Conservation (phyloP, 176 grass and related monocot species). For the Rhipidocladum racemiflorum region DNA sequence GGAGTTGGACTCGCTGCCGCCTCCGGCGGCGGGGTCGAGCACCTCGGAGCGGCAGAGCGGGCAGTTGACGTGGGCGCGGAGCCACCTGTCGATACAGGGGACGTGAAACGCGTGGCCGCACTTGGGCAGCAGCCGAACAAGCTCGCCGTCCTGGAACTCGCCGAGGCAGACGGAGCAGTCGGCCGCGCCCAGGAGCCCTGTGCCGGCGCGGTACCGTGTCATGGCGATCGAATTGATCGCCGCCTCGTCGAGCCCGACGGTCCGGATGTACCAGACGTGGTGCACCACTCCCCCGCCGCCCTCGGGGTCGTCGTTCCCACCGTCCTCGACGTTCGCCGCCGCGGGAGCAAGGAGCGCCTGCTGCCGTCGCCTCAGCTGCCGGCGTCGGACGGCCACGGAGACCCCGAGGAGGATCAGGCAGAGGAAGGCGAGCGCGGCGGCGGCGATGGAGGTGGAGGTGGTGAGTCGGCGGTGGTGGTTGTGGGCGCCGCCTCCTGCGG, state of each 20-base stretch:
- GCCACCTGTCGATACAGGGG: slow-evolving; percentile 83
- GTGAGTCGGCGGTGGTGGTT: background rate
- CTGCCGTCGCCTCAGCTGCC: slow-evolving; percentile 8
- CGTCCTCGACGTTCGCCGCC: background rate
- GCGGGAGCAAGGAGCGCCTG: slow-evolving; percentile 1
- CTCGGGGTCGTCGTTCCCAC: slow-evolving; percentile 15
- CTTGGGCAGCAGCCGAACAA: slow-evolving; percentile 71
- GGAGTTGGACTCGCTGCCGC: background rate
- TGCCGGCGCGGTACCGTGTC: slow-evolving; percentile 38
- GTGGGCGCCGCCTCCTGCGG: background rate
- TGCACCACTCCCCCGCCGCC: slow-evolving; percentile 45
- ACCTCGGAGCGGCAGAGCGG: slow-evolving; percentile 73
- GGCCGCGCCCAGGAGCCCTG: slow-evolving; percentile 31
- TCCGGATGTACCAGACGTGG: slow-evolving; percentile 77
- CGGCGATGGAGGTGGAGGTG: slow-evolving; percentile 12
- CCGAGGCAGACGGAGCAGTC: slow-evolving; percentile 90
- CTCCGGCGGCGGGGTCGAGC: slow-evolving; percentile 23
- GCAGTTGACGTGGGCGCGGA: slow-evolving; percentile 70
- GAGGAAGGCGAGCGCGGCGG: slow-evolving; percentile 29
- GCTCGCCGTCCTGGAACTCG: slow-evolving; percentile 67
- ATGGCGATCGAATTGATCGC: slow-evolving; percentile 54
- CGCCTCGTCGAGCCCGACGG: slow-evolving; percentile 67
- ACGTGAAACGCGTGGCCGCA: slow-evolving; percentile 73
- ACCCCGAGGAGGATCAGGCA: slow-evolving; percentile 43
- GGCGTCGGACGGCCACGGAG: slow-evolving; percentile 37